Evolutionary conservation across 768 basidiomycete species (phyloP), one percentile per base, ranked within the genome.

Genomic region (Tylopilus vinaceipallidus): DNA sequence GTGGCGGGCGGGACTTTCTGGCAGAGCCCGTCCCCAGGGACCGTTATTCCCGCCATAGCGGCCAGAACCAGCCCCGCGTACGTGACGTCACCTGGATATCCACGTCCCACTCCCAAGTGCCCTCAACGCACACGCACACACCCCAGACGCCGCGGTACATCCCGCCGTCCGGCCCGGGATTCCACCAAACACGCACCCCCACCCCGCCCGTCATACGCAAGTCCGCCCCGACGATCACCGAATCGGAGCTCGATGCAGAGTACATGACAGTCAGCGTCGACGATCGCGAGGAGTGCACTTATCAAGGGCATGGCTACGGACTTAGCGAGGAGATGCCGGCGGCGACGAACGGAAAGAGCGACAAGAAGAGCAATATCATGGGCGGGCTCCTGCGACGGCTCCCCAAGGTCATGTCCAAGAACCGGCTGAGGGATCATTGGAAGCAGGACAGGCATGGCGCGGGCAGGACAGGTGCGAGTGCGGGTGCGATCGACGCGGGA

Each of bases 41-140:
- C 32, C 61, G 63, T 17, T 65, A 63, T 42, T 69, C 66, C 16
- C 62, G 67, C 22, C 53, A 64, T 12, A 64, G 64, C 8, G 43
- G 55, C 26, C 68, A 69, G 41, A 43, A 47, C 20, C 56, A 58
- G 43, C 38, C 53, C 9, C 67, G 66, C 16, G 24, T 52, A 27
- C 61, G 66, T 52, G 68, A 69, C 40, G 50, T 68, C 42, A 68
- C 66, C 32, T 68, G 66, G 66, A 57, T 68, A 57, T 67, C 65
- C 39, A 50, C 43, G 1, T 50, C 61, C 11, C 65, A 59, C 12
- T 57, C 65, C 20, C 65, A 67, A 14, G 35, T 47, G 17, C 59
- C 65, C 12, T 65, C 63, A 12, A 50, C 61, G 3, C 57, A 67
- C 30, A 55, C 58, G 5, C 66, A 63, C 43, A 66, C 67, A 9